phyloP scores from a whole-genome alignment of 345 rosid species.

The Sisymbrium irio region DNA sequence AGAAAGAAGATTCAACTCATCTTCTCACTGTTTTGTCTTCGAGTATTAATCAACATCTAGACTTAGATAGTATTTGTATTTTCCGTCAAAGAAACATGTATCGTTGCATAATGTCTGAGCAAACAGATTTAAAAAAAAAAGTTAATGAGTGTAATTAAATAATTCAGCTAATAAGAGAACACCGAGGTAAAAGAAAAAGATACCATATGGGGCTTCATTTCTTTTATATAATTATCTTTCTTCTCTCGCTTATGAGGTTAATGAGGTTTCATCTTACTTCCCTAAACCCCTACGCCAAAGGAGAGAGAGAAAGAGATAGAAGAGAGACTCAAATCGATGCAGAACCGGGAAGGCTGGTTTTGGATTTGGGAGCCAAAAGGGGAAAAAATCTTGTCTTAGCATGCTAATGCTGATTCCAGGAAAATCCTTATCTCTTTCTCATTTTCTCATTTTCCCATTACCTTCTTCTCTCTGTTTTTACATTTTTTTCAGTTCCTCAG shows the following conservation, averaged over 20 bases:
- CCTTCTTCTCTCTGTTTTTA: constrained; percentile 22
- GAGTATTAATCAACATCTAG: too few relatives aligned
- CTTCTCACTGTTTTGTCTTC: too few relatives aligned
- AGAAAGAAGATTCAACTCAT: too few relatives aligned
- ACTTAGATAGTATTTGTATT: too few relatives aligned
- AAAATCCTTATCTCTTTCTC: constrained; percentile 39
- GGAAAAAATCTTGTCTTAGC: constrained; percentile 36
- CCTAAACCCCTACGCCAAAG: constrained; percentile 34
- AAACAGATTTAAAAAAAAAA: constrained; percentile 26
- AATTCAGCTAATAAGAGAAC: constrained; percentile 47
- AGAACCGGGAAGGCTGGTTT: constrained; percentile 50
- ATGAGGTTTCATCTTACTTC: too few relatives aligned
- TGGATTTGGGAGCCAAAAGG: constrained; percentile 57
- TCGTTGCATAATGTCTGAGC: too few relatives aligned
- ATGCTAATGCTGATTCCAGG: constrained; percentile 66
- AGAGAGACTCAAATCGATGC: constrained; percentile 55
- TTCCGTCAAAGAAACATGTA: too few relatives aligned
- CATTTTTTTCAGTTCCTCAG: constrained; percentile 17
- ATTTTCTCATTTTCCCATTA: constrained; percentile 30
- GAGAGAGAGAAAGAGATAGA: constrained; percentile 19
- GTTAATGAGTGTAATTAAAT: too few relatives aligned
- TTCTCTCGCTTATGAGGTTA: constrained; percentile 52
- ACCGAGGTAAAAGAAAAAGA: constrained; percentile 57
- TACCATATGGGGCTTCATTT: constrained; percentile 37
- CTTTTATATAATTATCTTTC: constrained; percentile 20